Base-by-base conservation (phyloP, 306 rosid species). In the Sechiopsis laciniata region DNA sequence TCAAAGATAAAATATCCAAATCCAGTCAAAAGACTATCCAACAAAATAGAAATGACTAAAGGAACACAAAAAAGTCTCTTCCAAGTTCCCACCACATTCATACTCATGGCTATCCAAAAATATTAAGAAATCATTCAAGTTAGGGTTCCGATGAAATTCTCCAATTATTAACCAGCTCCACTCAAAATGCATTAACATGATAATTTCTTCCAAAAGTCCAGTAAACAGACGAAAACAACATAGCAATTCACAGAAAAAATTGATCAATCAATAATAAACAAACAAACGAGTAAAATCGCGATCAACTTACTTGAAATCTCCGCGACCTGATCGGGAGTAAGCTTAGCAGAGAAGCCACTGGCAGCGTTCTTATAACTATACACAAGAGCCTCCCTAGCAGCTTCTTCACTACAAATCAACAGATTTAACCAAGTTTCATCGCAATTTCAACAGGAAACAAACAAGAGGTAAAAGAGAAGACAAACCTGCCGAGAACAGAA, bases 341-440 rank as follows among this genome's bases (percentile, higher is more conserved):
- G 96, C 88, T 83, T 87, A 37, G 97, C 97, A 12, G 97, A 88
- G 86, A 92, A 92, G 29, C 96, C 97, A 84, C 85, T 85, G 2
- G 95, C 96, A 55, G 95, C 97, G 4, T 79, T 54, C 87, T 90
- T 92, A 82, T 92, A 92, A 74, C 92, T 90, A 58, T 92, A 92
- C 71, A 92, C 10, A 83, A 92, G 85, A 83, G 96, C 95, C 70
- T 83, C 91, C 84, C 83, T 90, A n/a, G 97, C 97, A 79, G 95
- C 95, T 26, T 88, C 93, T 75, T 90, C 91, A 76, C 97, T 92
- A 77, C 63, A 46, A 26, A 29, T 63, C 10, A 63, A 63, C 51
- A 35, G 10, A 63, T 10, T 4, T 14, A 12, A 61, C 10, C 20
- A 61, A 22, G n/a, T 16, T 63, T 3, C 12, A 13, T 1, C 7